Percentiles rank a stretch among this genome's conserved stretches.
Evolutionary conservation across 2,329 filamentous ascomycete species (phyloP).

Genomic region (Pseudocercospora crystallina): DNA sequence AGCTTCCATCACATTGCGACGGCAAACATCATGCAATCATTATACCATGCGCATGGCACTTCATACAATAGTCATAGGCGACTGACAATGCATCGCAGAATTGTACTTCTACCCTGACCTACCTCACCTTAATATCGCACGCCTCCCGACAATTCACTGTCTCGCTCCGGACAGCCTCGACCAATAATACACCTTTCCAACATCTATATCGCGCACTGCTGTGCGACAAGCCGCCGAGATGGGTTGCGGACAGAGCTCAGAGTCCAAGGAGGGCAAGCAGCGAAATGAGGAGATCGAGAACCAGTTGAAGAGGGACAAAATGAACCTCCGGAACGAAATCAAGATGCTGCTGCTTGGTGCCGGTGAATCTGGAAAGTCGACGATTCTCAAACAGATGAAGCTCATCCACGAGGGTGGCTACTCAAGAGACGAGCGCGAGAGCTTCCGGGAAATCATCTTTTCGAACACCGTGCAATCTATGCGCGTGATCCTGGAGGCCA

Average conservation of each 20-base stretch:
- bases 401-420: constrained; percentile 99
- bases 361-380: constrained; percentile 96
- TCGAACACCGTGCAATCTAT: constrained; percentile 70
- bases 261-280: constrained; percentile 99
- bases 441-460: constrained; percentile 71
- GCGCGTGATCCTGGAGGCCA: constrained; percentile 68
- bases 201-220: constrained; percentile 13
- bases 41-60: constrained; percentile 5
- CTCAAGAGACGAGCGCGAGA: constrained; percentile 79
- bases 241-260: constrained; percentile 99
- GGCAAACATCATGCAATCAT: constrained; percentile 15
- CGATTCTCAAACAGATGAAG: constrained; percentile 97
- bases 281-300: constrained; percentile 99
- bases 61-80: not conserved
- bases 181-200: not conserved
- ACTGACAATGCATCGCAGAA: constrained; percentile 6
- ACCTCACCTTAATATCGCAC: not conserved
- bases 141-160: not conserved
- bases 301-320: constrained; percentile 96
- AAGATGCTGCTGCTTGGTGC: constrained; percentile 99
- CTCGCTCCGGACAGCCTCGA: not conserved
- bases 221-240: constrained; percentile 62
- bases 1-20: constrained; percentile 12
- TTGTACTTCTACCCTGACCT: not conserved
- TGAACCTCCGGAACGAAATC: constrained; percentile 99